phyloP scores from a whole-genome alignment of 176 grass and related monocot genomes.

The Oryza brachyantha region DNA sequence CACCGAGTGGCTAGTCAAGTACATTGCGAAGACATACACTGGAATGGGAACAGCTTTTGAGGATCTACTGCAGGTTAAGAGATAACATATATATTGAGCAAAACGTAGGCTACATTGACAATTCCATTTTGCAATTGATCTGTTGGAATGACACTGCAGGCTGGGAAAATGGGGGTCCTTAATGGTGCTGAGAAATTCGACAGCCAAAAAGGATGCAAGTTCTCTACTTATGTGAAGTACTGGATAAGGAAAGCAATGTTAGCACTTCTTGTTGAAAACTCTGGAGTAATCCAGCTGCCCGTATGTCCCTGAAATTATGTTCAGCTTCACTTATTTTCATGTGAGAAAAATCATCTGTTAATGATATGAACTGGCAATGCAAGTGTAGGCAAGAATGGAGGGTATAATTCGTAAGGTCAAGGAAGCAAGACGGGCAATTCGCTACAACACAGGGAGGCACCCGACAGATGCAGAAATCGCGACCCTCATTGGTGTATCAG shows the following conservation, averaged over 20 bases:
- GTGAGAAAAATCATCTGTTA: not conserved
- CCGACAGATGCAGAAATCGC: conserved; percentile 64
- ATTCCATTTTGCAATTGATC: not conserved
- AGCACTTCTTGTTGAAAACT: conserved; percentile 50
- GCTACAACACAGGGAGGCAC: conserved; percentile 43
- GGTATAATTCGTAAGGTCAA: conserved; percentile 64
- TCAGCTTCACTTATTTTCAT: not conserved
- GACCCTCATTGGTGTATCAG: conserved; percentile 48
- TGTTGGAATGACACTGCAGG: conserved; percentile 40
- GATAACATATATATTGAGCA: not conserved
- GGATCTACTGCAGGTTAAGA: conserved; percentile 81
- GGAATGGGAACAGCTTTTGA: conserved; percentile 76
- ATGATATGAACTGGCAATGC: not conserved
- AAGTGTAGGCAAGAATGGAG: conserved; percentile 72
- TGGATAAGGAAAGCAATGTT: conserved; percentile 92
- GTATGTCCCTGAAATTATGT: conserved; percentile 45
- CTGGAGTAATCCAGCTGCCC: conserved; percentile 61
- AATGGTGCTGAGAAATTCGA: conserved; percentile 83
- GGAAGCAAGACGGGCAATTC: conserved; percentile 54
- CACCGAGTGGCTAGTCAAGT: conserved; percentile 67
- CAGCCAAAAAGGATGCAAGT: conserved; percentile 59
- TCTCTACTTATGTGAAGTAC: conserved; percentile 83
- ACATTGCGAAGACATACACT: conserved; percentile 63
- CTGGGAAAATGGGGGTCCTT: conserved; percentile 76
- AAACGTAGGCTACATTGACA: not conserved